A percentile compares a stretch with the other conserved stretches of the same genome.
Evolutionary conservation across 371 early-diverging fungal species (phyloP).

Genomic region (Saksenaea vasiformis): DNA sequence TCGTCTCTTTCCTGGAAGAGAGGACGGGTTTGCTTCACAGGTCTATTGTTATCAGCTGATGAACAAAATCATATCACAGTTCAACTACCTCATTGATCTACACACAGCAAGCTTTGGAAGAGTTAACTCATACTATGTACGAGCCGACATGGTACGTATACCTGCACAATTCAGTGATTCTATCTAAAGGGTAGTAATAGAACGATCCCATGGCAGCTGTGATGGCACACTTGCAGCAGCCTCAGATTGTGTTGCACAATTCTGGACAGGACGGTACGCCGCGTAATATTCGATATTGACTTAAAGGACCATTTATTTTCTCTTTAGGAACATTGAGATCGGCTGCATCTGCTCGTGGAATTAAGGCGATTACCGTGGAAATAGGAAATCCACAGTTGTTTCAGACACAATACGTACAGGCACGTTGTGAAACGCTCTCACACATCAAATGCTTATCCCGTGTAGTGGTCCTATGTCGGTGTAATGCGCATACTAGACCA

Average conservation of each 20-base stretch:
- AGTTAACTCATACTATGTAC: slow-evolving; percentile 85
- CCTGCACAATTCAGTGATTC: not conserved
- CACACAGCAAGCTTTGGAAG: slow-evolving; percentile 90
- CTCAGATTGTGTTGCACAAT: slow-evolving; percentile 67
- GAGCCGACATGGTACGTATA: slow-evolving; percentile 69
- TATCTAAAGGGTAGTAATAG: slow-evolving; percentile 5
- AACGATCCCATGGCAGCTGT: slow-evolving; percentile 70
- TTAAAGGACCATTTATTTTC: slow-evolving; percentile 23
- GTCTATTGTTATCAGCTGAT: slow-evolving; percentile 82
- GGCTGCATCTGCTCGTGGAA: slow-evolving; percentile 77
- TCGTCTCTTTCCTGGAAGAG: slow-evolving; percentile 81
- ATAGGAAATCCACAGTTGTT: slow-evolving; percentile 79
- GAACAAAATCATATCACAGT: slow-evolving; percentile 75
- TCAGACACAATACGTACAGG: slow-evolving; percentile 70
- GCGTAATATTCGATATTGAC: not conserved
- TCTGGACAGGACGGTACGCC: slow-evolving; percentile 39
- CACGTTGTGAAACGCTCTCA: slow-evolving; percentile 21
- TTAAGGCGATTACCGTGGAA: slow-evolving; percentile 88
- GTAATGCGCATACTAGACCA: slow-evolving; percentile 35
- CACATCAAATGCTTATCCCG: not conserved
- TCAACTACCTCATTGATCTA: slow-evolving; percentile 84
- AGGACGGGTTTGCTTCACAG: slow-evolving; percentile 76
- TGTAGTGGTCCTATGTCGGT: slow-evolving; percentile 34
- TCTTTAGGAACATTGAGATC: slow-evolving; percentile 84
- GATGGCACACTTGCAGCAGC: slow-evolving; percentile 87